A percentile compares a stretch with the other conserved stretches of the same genome.
Evolutionary conservation across 352 stramenopile species (phyloP).

Genomic region (Pythium scleroteichum): DNA sequence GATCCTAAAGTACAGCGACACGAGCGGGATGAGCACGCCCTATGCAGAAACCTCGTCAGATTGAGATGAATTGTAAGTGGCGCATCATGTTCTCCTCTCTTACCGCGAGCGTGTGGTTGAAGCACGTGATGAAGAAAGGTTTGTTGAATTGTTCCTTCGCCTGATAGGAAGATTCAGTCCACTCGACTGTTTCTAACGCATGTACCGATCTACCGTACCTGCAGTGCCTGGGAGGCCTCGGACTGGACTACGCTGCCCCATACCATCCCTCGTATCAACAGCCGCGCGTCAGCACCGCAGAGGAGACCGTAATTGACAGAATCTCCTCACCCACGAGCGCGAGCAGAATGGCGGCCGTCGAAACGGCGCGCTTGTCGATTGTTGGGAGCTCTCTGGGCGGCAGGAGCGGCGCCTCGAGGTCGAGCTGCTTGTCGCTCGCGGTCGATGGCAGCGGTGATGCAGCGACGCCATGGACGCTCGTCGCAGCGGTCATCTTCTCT

Average conservation of each 20-base stretch:
- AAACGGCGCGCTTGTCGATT: not conserved
- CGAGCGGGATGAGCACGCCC: slow-evolving; percentile 37
- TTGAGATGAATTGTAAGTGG: too few species aligned
- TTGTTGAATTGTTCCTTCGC: slow-evolving; percentile 7
- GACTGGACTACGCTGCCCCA: slow-evolving; percentile 5
- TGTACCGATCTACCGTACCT: not conserved
- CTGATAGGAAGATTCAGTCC: too few species aligned
- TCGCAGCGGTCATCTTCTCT: too few species aligned
- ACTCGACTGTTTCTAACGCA: too few species aligned
- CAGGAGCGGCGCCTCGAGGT: slow-evolving; percentile 6
- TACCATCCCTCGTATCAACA: not conserved
- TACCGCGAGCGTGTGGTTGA: slow-evolving; percentile 43
- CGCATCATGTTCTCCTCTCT: not conserved
- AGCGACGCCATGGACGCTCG: too few species aligned
- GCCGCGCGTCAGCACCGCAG: not conserved
- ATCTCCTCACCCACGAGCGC: not conserved
- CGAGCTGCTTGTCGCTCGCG: not conserved
- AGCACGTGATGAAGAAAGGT: slow-evolving; percentile 27
- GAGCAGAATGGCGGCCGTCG: not conserved
- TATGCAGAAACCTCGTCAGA: too few species aligned
- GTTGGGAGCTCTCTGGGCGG: not conserved
- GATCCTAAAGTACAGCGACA: slow-evolving; percentile 33
- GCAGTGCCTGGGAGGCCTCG: slow-evolving; percentile 9
- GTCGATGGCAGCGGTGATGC: not conserved
- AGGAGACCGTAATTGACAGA: not conserved